These are phyloP conservation scores for Punica granatum DNA, from an alignment of 345 rosid species.

Conservation along the genomic window DNA sequence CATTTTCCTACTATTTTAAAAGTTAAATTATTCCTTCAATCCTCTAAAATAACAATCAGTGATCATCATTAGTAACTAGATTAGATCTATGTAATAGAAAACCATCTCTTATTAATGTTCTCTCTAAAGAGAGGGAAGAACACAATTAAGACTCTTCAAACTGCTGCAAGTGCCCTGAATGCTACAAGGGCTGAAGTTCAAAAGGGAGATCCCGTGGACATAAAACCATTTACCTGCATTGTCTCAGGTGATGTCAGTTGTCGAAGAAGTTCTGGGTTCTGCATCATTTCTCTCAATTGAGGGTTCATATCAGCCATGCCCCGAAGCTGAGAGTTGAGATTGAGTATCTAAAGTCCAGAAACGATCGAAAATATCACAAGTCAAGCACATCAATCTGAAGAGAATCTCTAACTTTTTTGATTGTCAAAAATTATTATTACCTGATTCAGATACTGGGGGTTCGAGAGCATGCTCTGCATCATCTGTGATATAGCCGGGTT, in stretches of 20 bases:
- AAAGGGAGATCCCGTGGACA: background rate
- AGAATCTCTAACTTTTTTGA: background rate
- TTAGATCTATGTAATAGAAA: background rate
- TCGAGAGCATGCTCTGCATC: conserved; percentile 70
- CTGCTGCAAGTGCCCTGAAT: background rate
- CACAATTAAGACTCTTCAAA: background rate
- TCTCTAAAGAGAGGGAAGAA: background rate
- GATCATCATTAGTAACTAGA: background rate
- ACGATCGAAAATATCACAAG: background rate
- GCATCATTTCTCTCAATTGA: conserved; percentile 84
- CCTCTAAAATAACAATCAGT: background rate
- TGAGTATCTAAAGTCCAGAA: conserved; percentile 34
- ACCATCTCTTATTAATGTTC: background rate
- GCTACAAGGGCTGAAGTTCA: background rate
- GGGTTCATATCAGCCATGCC: conserved; percentile 56
- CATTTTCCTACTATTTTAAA: background rate
- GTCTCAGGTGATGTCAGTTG: conserved; percentile 73
- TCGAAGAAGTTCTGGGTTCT: conserved; percentile 73
- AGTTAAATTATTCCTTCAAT: background rate
- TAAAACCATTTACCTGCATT: conserved; percentile 46
- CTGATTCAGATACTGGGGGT: conserved; percentile 87
- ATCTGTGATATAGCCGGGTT: conserved; percentile 77
- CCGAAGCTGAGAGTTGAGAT: conserved; percentile 49
- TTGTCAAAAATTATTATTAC: conserved; percentile 18
- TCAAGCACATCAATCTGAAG: background rate